Evolutionary conservation across 2,329 filamentous ascomycete species (phyloP).

Genomic region (Alternaria brassicicola): DNA sequence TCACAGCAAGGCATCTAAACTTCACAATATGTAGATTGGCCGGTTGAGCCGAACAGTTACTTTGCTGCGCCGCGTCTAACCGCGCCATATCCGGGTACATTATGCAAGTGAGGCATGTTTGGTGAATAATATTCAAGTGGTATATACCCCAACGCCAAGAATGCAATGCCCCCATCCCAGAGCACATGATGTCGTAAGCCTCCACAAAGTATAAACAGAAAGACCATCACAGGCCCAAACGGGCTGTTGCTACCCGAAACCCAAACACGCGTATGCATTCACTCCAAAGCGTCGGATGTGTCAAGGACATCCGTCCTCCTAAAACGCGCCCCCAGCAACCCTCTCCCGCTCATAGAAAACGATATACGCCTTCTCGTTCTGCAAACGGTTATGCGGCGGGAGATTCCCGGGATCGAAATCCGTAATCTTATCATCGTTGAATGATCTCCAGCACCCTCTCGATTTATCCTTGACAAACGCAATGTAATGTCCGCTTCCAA

Average conservation of each 20-base stretch:
- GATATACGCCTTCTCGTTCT: slow-evolving; percentile 69
- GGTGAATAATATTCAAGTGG: slow-evolving; percentile 10
- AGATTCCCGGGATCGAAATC: slow-evolving; percentile 64
- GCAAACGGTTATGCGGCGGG: slow-evolving; percentile 57
- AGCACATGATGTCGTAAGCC: background rate
- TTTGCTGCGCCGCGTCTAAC: background rate
- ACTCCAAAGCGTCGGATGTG: background rate
- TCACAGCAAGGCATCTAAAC: background rate
- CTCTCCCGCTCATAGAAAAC: slow-evolving; percentile 64
- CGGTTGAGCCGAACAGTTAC: background rate
- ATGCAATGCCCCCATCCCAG: slow-evolving; percentile 13
- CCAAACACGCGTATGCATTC: background rate
- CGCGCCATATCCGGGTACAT: background rate
- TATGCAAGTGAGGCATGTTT: background rate
- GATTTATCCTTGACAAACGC: slow-evolving; percentile 61
- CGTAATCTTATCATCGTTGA: slow-evolving; percentile 60
- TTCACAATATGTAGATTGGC: background rate
- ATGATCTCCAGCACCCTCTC: slow-evolving; percentile 64
- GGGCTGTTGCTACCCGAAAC: background rate
- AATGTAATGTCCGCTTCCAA: slow-evolving; percentile 81
- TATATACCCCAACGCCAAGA: slow-evolving; percentile 14
- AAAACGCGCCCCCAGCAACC: slow-evolving; percentile 41
- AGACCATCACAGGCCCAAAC: background rate
- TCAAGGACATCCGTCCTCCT: background rate
- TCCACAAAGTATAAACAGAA: slow-evolving; percentile 1